Conservation (phyloP, 2,329 filamentous ascomycete species). For the Botrytis elliptica region DNA sequence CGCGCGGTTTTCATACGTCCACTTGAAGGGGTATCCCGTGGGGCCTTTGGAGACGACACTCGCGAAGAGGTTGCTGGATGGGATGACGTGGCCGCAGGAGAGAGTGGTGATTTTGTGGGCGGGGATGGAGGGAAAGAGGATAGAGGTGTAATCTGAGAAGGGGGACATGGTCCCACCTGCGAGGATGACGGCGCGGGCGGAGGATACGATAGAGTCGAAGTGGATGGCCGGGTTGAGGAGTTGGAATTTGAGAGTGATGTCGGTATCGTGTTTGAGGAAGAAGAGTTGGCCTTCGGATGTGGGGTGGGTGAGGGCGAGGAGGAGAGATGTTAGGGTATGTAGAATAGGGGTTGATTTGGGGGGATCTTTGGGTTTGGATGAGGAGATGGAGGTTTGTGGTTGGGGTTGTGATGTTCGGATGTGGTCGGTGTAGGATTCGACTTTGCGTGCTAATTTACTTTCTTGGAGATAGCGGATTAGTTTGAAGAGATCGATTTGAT, state of each 20-base stretch:
- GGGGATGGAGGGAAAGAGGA: constrained; percentile 77
- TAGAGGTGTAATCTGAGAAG: constrained; percentile 83
- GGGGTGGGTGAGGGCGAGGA: constrained; percentile 82
- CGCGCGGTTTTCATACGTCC: constrained; percentile 77
- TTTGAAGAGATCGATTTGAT: constrained; percentile 93
- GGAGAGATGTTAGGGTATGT: constrained; percentile 63
- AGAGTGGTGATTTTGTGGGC: constrained; percentile 68
- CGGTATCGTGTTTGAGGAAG: constrained; percentile 48
- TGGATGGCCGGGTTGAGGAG: constrained; percentile 88
- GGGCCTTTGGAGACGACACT: constrained; percentile 61
- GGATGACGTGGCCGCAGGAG: constrained; percentile 94
- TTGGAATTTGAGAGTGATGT: constrained; percentile 71
- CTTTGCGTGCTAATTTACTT: constrained; percentile 90
- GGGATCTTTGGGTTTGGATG: neutral
- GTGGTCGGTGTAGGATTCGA: constrained; percentile 80
- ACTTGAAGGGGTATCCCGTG: constrained; percentile 66
- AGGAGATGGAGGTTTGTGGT: constrained; percentile 27
- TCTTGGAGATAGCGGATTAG: constrained; percentile 84
- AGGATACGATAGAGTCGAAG: constrained; percentile 82
- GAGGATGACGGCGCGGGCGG: constrained; percentile 82
- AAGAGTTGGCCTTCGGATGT: constrained; percentile 69
- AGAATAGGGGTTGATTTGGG: constrained; percentile 33
- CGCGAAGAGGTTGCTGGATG: constrained; percentile 74
- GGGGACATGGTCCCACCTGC: constrained; percentile 98
- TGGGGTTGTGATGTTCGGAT: constrained; percentile 40